Conservation (phyloP, 305 asterid genomes). For the Fraxinus angustifolia region DNA sequence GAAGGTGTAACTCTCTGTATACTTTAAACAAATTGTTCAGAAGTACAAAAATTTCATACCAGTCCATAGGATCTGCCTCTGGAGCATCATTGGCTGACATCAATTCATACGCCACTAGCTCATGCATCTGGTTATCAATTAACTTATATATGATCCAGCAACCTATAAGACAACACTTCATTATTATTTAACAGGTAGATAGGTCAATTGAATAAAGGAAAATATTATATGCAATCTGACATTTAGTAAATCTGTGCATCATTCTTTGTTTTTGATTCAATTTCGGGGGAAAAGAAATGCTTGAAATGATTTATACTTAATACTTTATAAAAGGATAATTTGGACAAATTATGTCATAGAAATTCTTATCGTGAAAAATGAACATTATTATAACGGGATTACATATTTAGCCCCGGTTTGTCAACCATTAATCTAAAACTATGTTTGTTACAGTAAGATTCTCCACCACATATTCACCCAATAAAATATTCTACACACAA, state of each 20-base stretch:
- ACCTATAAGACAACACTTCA: conserved; percentile 44
- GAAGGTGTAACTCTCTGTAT: conserved; percentile 1
- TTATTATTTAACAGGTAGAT: conserved; percentile 13
- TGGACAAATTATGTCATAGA: conserved; percentile 2
- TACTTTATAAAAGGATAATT: conserved; percentile 9
- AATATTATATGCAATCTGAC: background rate
- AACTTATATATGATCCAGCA: conserved; percentile 82
- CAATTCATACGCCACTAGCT: conserved; percentile 69
- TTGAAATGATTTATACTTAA: background rate
- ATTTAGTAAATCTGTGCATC: background rate
- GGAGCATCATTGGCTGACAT: conserved; percentile 98
- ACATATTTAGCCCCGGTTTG: background rate
- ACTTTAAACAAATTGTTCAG: background rate
- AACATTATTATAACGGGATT: background rate
- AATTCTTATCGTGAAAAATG: background rate
- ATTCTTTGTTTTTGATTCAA: background rate
- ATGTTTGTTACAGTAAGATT: too few species aligned
- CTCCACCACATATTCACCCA: too few species aligned
- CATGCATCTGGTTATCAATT: conserved; percentile 48
- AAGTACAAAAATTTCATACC: conserved; percentile 45
- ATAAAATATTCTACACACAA: too few species aligned
- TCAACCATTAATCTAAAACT: too few species aligned
- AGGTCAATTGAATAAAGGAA: conserved; percentile 14
- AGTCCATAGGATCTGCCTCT: conserved; percentile 94
- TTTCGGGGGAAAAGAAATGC: background rate